These are phyloP conservation scores for Diaporthe ampelina DNA, from an alignment of 2,329 filamentous ascomycete species.

Conservation along the genomic window DNA sequence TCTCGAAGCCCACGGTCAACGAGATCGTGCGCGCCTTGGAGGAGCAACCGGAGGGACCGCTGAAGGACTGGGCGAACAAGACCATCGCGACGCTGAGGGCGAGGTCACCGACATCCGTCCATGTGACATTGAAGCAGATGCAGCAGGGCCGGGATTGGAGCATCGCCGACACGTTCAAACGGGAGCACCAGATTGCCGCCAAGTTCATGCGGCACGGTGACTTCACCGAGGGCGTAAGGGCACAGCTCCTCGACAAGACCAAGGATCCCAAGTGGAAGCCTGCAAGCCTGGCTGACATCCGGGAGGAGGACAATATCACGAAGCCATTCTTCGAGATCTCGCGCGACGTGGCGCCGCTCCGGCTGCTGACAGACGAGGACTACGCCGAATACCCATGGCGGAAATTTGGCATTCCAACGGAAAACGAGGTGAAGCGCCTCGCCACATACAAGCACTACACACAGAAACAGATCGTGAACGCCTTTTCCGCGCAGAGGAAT, in stretches of 20 bases:
- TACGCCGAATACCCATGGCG: slow-evolving; percentile 82
- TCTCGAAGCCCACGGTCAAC: slow-evolving; percentile 74
- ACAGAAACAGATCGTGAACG: slow-evolving; percentile 71
- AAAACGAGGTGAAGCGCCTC: slow-evolving; percentile 68
- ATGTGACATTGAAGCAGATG: slow-evolving; percentile 89
- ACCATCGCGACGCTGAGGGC: slow-evolving; percentile 81
- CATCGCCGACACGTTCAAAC: slow-evolving; percentile 87
- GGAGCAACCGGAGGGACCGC: slow-evolving; percentile 63
- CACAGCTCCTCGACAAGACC: slow-evolving; percentile 79
- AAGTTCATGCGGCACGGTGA: slow-evolving; percentile 93
- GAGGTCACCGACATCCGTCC: slow-evolving; percentile 88
- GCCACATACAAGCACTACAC: slow-evolving; percentile 58
- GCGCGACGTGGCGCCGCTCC: slow-evolving; percentile 61
- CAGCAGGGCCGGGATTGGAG: slow-evolving; percentile 79
- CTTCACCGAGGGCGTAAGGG: slow-evolving; percentile 92
- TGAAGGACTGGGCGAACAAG: slow-evolving; percentile 81
- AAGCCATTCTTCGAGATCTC: slow-evolving; percentile 77
- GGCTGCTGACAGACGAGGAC: slow-evolving; percentile 72
- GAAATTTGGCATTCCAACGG: slow-evolving; percentile 79
- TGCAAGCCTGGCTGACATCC: slow-evolving; percentile 77
- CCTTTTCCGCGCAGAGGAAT: slow-evolving; percentile 71
- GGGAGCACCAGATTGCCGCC: slow-evolving; percentile 86
- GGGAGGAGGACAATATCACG: slow-evolving; percentile 64
- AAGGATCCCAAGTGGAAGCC: slow-evolving; percentile 81
- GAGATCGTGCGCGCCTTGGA: slow-evolving; percentile 80